phyloP scores from a whole-genome alignment of 768 basidiomycete genomes.

The Agrocybe pediades region DNA sequence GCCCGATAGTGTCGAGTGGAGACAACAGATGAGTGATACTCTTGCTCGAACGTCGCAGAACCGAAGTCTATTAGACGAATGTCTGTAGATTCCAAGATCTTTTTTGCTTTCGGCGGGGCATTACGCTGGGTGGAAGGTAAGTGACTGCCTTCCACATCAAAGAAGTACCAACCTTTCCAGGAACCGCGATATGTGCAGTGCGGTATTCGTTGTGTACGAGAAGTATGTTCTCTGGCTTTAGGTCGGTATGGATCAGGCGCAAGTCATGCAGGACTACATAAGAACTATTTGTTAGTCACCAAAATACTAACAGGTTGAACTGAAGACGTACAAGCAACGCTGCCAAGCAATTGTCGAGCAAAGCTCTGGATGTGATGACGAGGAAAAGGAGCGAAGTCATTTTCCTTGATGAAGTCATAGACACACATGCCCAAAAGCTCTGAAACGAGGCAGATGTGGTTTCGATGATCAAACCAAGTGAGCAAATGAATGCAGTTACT shows the following conservation, averaged over 20 bases:
- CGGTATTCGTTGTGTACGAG: conserved; percentile 85
- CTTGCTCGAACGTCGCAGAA: conserved; percentile 95
- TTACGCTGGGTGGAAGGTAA: conserved; percentile 49
- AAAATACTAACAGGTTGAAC: conserved; percentile 4
- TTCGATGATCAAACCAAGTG: conserved; percentile 94
- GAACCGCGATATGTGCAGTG: conserved; percentile 56
- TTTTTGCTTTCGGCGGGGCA: conserved; percentile 67
- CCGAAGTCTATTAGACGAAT: conserved; percentile 99
- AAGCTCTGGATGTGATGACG: conserved; percentile 96
- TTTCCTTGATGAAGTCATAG: conserved; percentile 98
- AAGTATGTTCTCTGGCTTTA: conserved; percentile 98
- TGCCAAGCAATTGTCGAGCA: conserved; percentile 86
- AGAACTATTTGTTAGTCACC: conserved; percentile 19
- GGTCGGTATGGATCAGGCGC: conserved; percentile 93
- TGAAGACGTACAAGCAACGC: conserved; percentile 81
- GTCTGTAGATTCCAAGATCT: conserved; percentile 82
- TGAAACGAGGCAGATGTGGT: conserved; percentile 97
- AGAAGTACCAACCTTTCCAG: conserved; percentile 58
- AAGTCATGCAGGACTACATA: conserved; percentile 84
- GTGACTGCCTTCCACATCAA: background rate
- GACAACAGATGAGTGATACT: conserved; percentile 98
- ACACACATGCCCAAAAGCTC: conserved; percentile 97
- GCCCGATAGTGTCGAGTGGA: conserved; percentile 98
- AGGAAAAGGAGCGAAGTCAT: conserved; percentile 95
- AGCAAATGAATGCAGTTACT: conserved; percentile 98